Evolutionary conservation across 2,329 filamentous ascomycete species (phyloP), one percentile per base, ranked within the genome.

Genomic region (Chaetomiaceae sp.): DNA sequence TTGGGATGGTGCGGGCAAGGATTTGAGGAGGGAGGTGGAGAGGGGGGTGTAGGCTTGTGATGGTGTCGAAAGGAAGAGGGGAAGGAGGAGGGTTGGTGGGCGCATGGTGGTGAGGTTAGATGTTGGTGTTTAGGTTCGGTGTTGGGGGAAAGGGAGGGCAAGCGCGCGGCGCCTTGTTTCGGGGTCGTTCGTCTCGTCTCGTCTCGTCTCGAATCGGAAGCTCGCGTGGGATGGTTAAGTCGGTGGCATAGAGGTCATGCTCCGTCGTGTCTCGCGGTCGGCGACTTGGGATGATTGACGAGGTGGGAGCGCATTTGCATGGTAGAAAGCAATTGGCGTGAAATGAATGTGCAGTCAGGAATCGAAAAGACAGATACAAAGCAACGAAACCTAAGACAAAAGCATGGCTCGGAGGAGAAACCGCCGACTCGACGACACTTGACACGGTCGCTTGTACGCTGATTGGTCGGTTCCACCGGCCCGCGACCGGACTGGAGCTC

Each of bases 1-100:
- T 52, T 81, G 83, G 2, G 43, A 23, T 3, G 55, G 59, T 14
- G 84, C 84, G 12, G 91, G 89, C n/a, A 99, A 80, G 48, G 54
- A 55, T 12, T 54, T 42, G 15, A 66, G 59, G 56, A 62, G 59
- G 52, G 52, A 20, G 47, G 63, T 59, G 38, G 64, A 65, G 45
- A 66, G 63, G 9, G 59, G 57, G 40, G 58, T 61, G 61, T 66
- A 66, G 31, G 61, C 61, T 25, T 22, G 12, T 34, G 20, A 9
- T 9, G 19, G 5, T 19, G 27, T 11, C 27, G 29, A 33, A 42
- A 39, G 29, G 37, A 49, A 43, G 19, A 47, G n/a, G 25, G 43
- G 43, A n/a, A 57, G 19, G 53, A 33, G 22, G 37, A 51, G 43
- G 12, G 49, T 19, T 15, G 31, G 6, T 27, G 37, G 48, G 31